A percentile compares a stretch with the other conserved stretches of the same genome.
These are phyloP conservation scores for Talaromyces sp. DNA, from an alignment of 2,329 filamentous ascomycete genomes.

Conservation along the genomic window DNA sequence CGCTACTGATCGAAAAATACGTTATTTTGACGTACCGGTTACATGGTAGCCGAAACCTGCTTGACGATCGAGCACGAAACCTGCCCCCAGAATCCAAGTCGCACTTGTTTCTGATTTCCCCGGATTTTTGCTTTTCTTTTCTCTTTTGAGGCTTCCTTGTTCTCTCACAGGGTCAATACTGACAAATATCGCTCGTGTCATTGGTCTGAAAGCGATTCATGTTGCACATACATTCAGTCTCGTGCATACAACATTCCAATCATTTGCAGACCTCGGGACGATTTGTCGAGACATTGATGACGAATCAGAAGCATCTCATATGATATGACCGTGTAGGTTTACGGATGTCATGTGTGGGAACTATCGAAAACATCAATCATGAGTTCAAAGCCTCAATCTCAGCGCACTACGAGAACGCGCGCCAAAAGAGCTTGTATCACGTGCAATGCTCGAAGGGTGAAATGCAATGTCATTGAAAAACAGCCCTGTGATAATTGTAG, in stretches of 20 bases:
- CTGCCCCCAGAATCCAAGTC: not conserved
- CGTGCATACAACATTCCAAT: not conserved
- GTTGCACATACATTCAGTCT: not conserved
- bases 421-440: constrained; percentile 44
- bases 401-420: constrained; percentile 25
- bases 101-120: not conserved
- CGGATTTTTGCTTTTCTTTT: not conserved
- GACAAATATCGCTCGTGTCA: constrained; percentile 14
- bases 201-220: constrained; percentile 6
- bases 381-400: constrained; percentile 13
- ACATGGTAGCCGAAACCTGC: constrained; percentile 16
- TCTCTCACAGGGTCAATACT: not conserved
- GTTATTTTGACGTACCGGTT: constrained; percentile 10
- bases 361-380: not conserved
- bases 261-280: not conserved
- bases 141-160: not conserved
- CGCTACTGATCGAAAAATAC: not conserved
- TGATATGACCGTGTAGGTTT: not conserved
- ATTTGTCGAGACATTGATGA: not conserved
- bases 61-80: not conserved
- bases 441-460: constrained; percentile 46
- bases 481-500: constrained; percentile 45
- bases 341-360: not conserved
- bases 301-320: not conserved
- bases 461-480: constrained; percentile 45